Percentiles rank a stretch among this genome's conserved stretches.
phyloP scores from a whole-genome alignment of 2,329 filamentous ascomycete genomes.

The Pyricularia sp. region DNA sequence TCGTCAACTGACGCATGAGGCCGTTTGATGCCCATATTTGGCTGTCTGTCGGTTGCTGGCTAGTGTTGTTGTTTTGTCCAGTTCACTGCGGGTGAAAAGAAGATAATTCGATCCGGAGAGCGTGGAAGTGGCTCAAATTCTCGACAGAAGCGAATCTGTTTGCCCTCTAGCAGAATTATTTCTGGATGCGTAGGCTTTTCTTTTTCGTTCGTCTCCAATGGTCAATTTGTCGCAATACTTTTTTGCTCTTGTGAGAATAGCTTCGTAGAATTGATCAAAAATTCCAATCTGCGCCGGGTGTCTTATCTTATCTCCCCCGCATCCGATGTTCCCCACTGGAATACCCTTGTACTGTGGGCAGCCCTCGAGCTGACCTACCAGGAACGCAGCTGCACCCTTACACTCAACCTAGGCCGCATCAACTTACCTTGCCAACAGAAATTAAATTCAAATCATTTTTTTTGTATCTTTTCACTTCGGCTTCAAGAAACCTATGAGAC shows the following conservation, averaged over 20 bases:
- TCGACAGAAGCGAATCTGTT: background rate
- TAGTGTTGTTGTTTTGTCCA: background rate
- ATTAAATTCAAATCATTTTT: background rate
- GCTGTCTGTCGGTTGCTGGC: background rate
- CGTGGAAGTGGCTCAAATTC: background rate
- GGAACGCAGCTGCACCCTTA: background rate
- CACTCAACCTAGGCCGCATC: background rate
- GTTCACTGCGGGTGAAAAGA: background rate
- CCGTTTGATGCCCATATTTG: slow-evolving; percentile 3
- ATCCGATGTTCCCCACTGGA: background rate
- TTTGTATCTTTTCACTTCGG: background rate
- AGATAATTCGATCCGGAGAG: background rate
- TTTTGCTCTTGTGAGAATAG: background rate
- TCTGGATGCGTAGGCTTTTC: background rate
- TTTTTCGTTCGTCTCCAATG: background rate
- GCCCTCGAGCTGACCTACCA: background rate
- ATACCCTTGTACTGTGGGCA: background rate
- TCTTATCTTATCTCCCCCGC: slow-evolving; percentile 1
- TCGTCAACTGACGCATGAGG: background rate
- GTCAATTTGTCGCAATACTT: background rate
- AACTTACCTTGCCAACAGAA: background rate
- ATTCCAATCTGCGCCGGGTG: background rate
- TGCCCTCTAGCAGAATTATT: background rate
- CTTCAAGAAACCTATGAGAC: background rate
- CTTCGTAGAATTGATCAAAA: background rate